Conservation (phyloP, 1,284 basidiomycete species). For the Marasmius tenuissimus region DNA sequence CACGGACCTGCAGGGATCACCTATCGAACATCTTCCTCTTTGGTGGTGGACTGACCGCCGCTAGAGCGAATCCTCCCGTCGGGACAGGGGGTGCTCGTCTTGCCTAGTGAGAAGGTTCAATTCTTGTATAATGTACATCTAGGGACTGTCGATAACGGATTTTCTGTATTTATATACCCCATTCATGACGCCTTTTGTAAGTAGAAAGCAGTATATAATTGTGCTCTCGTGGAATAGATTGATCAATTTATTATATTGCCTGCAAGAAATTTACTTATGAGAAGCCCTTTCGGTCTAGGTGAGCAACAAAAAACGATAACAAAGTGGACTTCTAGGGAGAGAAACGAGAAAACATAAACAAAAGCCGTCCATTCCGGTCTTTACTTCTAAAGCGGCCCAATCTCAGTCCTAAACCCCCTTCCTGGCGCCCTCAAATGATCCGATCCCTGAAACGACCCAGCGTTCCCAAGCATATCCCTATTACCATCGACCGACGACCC, state of each 20-base stretch:
- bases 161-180: neutral
- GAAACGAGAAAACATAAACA: neutral
- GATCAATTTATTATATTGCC: too few relatives aligned
- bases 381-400: neutral
- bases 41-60: neutral
- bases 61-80: neutral
- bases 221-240: too few relatives aligned
- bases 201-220: too few relatives aligned
- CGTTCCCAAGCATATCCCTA: neutral
- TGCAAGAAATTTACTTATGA: too few relatives aligned
- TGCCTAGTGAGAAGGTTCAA: neutral
- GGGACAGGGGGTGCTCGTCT: neutral
- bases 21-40: slow-evolving; percentile 53
- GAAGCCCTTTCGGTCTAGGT: too few relatives aligned
- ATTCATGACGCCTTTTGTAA: neutral
- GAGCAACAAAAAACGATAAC: too few relatives aligned
- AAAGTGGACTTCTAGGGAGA: neutral
- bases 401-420: neutral
- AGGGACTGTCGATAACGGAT: neutral
- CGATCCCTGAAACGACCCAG: slow-evolving; percentile 1
- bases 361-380: neutral
- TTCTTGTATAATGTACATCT: neutral
- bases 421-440: neutral
- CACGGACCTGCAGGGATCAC: slow-evolving; percentile 67
- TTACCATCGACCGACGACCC: neutral